Conservation (phyloP, 495 filamentous ascomycete species). For the Trichocladium antarcticum region DNA sequence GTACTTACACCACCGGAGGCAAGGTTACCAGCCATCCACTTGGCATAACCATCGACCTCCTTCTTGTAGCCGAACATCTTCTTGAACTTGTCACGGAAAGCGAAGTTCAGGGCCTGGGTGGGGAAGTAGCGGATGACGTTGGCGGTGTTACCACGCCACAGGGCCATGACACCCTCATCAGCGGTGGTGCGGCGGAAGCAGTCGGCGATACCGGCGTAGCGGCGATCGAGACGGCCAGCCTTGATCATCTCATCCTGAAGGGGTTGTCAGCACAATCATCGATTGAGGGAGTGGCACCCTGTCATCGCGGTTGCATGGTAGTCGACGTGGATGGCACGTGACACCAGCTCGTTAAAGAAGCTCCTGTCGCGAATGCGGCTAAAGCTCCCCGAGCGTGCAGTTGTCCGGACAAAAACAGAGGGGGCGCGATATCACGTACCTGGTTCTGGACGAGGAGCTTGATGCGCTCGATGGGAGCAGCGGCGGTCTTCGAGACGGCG, state of each 20-base stretch:
- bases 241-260: constrained; percentile 98
- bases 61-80: constrained; percentile 99
- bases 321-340: constrained; percentile 15
- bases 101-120: constrained; percentile 99
- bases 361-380: not conserved
- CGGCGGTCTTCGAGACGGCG: constrained; percentile 99
- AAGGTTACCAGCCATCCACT: constrained; percentile 99
- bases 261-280: constrained; percentile 10
- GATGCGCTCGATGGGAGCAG: constrained; percentile 99
- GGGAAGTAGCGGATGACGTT: constrained; percentile 99
- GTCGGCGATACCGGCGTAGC: constrained; percentile 86
- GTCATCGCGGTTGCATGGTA: too few species aligned
- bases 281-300: not conserved
- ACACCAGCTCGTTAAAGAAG: not conserved
- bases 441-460: constrained; percentile 99
- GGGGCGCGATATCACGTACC: constrained; percentile 45
- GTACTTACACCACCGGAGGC: constrained; percentile 96
- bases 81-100: constrained; percentile 99
- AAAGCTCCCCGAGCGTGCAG: not conserved
- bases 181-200: constrained; percentile 85
- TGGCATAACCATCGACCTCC: constrained; percentile 92
- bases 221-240: constrained; percentile 92
- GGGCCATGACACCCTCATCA: constrained; percentile 70
- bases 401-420: too few species aligned
- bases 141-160: constrained; percentile 99